Evolutionary conservation across 441 rosid species (phyloP), one percentile per base, ranked within the genome.

Genomic region (Corymbia citriodora): DNA sequence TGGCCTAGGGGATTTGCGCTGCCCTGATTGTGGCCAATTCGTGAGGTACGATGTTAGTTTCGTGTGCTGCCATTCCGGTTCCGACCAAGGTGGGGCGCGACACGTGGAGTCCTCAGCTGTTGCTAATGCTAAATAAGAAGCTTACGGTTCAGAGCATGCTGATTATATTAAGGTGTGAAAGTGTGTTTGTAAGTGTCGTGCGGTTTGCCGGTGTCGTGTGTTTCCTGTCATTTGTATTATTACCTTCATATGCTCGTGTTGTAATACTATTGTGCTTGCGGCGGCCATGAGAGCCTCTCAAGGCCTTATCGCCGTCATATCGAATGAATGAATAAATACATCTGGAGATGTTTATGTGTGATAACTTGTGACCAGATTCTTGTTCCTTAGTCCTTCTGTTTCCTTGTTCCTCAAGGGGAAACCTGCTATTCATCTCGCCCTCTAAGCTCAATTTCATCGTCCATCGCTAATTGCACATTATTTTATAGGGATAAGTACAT

Each of bases 21-120:
- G 63, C 63, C 63, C 63, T 12, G 63, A 0, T 57, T 25, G 0
- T 57, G 10, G 63, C 0, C 6, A 0, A 27, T 21, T 0, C 29
- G 63, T 57, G 29, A 57, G 63, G 21, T 57, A 57, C 10, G 63
- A 57, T 57, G 12, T 21, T 12, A 57, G 63, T 57, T 23, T 57
- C 63, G 23, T 6, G 29, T 57, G 63, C 63, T 57, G 63, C 0
- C 0, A 0, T 57, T 57, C 63, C 13, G 12, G 29, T 57, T 57
- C 63, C 0, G 2, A 57, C 29, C 63, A 57, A 23, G 63, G 6
- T 21, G 63, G 63, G 29, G 63, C 3, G 63, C 13, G 29, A 2
- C 63, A 57, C 0, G 6, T 13, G 63, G 23, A 23, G 63, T 57
- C 63, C 63, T 57, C 63, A 57, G 10, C 63, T 2, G 12, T 9